phyloP scores from a whole-genome alignment of 2,329 filamentous ascomycete genomes.

The Hymenoscyphus repandus region DNA sequence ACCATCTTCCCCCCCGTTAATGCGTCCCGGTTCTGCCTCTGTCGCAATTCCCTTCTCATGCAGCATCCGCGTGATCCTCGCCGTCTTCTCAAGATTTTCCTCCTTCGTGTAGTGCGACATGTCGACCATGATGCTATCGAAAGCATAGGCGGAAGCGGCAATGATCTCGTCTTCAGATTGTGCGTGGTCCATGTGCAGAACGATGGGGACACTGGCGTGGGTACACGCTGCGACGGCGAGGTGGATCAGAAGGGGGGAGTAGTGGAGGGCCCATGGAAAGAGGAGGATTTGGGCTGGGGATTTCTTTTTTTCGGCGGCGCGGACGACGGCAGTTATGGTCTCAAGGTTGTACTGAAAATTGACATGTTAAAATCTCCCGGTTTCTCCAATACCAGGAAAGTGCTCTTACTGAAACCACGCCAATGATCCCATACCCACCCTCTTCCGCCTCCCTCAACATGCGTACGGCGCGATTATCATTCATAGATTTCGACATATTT shows the following conservation, averaged over 20 bases:
- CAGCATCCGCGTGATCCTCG: slow-evolving; percentile 57
- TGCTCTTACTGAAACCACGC: slow-evolving; percentile 40
- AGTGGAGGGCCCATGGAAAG: slow-evolving; percentile 66
- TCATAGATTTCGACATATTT: slow-evolving; percentile 9
- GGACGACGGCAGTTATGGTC: slow-evolving; percentile 61
- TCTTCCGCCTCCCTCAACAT: slow-evolving; percentile 49
- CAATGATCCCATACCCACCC: slow-evolving; percentile 49
- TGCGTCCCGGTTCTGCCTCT: slow-evolving; percentile 66
- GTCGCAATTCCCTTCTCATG: slow-evolving; percentile 61
- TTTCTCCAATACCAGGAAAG: background rate
- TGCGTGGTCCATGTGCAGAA: slow-evolving; percentile 63
- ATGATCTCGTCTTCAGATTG: slow-evolving; percentile 55
- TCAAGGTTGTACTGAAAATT: slow-evolving; percentile 57
- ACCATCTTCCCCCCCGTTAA: slow-evolving; percentile 71
- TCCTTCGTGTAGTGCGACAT: slow-evolving; percentile 69
- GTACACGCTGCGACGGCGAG: slow-evolving; percentile 50
- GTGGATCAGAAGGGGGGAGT: slow-evolving; percentile 50
- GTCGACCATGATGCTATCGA: slow-evolving; percentile 72
- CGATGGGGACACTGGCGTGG: slow-evolving; percentile 51
- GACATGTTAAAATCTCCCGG: background rate
- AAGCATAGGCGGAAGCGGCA: slow-evolving; percentile 50
- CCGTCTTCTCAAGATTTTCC: slow-evolving; percentile 62
- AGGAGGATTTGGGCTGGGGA: slow-evolving; percentile 65
- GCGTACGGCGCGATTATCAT: slow-evolving; percentile 8
- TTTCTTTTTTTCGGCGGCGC: slow-evolving; percentile 61